Evolutionary conservation across 2,329 filamentous ascomycete species (phyloP).

Genomic region (Epichloe scottii): DNA sequence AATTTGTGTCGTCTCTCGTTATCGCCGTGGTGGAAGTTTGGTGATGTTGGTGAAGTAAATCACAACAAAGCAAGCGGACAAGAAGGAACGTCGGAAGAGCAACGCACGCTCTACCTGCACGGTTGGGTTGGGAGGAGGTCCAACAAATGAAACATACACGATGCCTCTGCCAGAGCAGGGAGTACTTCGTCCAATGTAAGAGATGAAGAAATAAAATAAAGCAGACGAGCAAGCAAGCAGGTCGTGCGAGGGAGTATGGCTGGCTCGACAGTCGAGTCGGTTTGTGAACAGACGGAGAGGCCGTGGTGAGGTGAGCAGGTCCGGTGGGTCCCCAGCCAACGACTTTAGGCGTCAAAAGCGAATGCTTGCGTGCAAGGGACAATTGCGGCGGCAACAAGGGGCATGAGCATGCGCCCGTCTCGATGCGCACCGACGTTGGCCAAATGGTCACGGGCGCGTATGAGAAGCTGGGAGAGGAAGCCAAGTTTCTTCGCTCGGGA

Average conservation of each 20-base stretch:
- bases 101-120: neutral
- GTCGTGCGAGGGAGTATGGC: neutral
- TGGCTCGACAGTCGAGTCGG: neutral
- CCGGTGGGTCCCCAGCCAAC: slow-evolving; percentile 2
- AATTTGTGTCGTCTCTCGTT: neutral
- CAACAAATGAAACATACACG: neutral
- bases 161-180: neutral
- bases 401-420: neutral
- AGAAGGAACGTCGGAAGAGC: neutral
- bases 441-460: neutral
- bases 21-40: too few species aligned
- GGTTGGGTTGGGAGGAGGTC: neutral
- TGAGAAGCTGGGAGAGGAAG: neutral
- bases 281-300: neutral
- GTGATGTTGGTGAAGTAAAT: neutral
- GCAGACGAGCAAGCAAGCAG: slow-evolving; percentile 1
- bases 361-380: too few species aligned
- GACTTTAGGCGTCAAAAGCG: slow-evolving; percentile 1
- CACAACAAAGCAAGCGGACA: neutral
- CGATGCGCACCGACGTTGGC: neutral
- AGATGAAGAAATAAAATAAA: slow-evolving; percentile 5
- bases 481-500: neutral
- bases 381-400: too few species aligned
- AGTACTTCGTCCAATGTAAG: neutral
- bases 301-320: neutral